Conservation (phyloP, 139 green algal species). For the Coelastrella sp. region DNA sequence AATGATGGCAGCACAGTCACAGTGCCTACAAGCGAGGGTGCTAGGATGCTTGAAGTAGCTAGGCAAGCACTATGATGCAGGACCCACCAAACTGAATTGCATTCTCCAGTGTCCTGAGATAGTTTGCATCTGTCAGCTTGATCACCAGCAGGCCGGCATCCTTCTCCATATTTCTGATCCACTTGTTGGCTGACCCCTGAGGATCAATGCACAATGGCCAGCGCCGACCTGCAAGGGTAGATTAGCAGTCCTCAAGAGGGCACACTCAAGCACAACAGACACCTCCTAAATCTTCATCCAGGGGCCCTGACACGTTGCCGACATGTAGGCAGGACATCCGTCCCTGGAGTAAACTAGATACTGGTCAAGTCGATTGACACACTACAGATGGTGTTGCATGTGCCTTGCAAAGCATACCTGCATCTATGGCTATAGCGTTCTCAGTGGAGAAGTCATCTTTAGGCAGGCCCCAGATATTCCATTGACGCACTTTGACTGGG, state of each 20-base stretch:
- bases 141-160: conserved; percentile 72
- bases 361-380: not conserved
- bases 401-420: no score
- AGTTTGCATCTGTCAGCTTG: conserved; percentile 85
- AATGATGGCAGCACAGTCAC: not conserved
- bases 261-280: no score
- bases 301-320: no score
- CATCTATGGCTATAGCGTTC: conserved; percentile 85
- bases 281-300: no score
- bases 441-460: conserved; percentile 88
- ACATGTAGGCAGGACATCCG: not conserved
- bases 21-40: not conserved
- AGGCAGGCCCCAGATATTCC: conserved; percentile 87
- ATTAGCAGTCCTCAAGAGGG: no score
- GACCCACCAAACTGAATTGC: conserved; percentile 70
- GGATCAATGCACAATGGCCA: conserved; percentile 92
- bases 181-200: conserved; percentile 89
- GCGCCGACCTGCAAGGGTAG: conserved; percentile 47
- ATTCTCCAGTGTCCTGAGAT: conserved; percentile 86
- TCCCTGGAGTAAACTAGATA: not conserved
- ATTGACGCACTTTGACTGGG: conserved; percentile 81
- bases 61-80: no score
- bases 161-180: conserved; percentile 87
- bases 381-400: no score
- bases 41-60: not conserved